These are phyloP conservation scores for Picochlorum sp. DNA, from an alignment of 139 green algal genomes.

Conservation along the genomic window DNA sequence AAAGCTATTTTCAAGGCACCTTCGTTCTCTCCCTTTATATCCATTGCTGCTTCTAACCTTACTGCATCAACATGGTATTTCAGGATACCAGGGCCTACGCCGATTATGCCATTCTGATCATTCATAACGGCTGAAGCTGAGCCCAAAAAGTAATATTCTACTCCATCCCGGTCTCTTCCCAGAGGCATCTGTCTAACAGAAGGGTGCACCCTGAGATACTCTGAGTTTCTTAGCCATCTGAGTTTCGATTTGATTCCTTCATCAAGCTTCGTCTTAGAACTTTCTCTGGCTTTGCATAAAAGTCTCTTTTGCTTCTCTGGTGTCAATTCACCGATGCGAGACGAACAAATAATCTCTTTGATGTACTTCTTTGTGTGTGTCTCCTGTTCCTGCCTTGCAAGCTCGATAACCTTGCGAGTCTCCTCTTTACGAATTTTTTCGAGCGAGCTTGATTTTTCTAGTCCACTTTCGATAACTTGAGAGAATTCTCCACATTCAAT, in stretches of 20 bases:
- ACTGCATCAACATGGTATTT: no score
- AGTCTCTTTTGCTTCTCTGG: neutral
- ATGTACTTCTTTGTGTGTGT: neutral
- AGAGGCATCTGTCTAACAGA: slow-evolving; percentile 9
- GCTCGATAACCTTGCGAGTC: neutral
- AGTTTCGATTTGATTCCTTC: neutral
- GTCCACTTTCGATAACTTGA: neutral
- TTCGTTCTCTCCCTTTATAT: neutral
- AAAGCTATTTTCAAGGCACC: neutral
- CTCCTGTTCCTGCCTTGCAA: neutral
- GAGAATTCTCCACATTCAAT: neutral
- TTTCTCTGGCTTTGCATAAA: neutral
- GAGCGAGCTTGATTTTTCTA: neutral
- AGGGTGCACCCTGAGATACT: no score
- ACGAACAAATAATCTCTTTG: neutral
- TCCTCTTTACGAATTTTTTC: neutral
- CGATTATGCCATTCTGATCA: neutral
- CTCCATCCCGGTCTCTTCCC: slow-evolving; percentile 23
- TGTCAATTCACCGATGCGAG: neutral
- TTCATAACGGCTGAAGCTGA: neutral
- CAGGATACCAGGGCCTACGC: no score
- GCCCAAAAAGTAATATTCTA: slow-evolving; percentile 12
- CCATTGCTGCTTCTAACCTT: neutral
- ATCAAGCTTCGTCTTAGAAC: neutral
- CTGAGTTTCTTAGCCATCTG: neutral